A percentile compares a stretch with the other conserved stretches of the same genome.
Conservation (phyloP, 306 rosid genomes). For the Rosa chinensis region DNA sequence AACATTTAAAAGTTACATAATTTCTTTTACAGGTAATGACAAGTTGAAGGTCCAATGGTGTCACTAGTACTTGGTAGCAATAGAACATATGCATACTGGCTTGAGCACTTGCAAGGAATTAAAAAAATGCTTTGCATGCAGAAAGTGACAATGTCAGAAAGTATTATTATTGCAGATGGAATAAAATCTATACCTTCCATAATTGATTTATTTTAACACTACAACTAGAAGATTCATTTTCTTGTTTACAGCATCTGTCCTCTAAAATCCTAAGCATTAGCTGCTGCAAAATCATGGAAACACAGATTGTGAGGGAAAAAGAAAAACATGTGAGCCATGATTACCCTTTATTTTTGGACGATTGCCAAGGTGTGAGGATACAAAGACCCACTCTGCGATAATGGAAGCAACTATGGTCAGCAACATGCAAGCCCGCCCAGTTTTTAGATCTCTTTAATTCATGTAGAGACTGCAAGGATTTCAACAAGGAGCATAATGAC, state of each 20-base stretch:
- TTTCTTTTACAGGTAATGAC: neutral
- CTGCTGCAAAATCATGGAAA: conserved; percentile 49
- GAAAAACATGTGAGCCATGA: neutral
- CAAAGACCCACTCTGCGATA: conserved; percentile 72
- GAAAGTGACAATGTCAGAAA: neutral
- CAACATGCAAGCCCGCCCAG: conserved; percentile 81
- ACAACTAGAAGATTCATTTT: conserved; percentile 29
- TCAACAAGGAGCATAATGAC: conserved; percentile 13
- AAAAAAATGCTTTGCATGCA: neutral
- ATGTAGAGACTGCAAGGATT: conserved; percentile 46
- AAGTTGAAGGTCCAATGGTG: neutral
- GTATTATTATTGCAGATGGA: neutral
- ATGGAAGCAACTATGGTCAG: conserved; percentile 84
- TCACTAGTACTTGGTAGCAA: neutral
- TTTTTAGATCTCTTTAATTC: conserved; percentile 66
- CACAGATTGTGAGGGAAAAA: conserved; percentile 7
- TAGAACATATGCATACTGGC: neutral
- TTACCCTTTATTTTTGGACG: neutral
- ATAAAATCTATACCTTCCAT: conserved; percentile 59
- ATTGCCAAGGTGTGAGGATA: neutral
- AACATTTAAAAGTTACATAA: neutral
- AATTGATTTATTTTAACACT: conserved; percentile 29
- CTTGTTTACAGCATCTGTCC: conserved; percentile 30
- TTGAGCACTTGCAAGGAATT: neutral
- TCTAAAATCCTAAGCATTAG: conserved; percentile 54